Evolutionary conservation across 2,329 filamentous ascomycete genomes (phyloP).

Genomic region (Ophiocordyceps sinensis): DNA sequence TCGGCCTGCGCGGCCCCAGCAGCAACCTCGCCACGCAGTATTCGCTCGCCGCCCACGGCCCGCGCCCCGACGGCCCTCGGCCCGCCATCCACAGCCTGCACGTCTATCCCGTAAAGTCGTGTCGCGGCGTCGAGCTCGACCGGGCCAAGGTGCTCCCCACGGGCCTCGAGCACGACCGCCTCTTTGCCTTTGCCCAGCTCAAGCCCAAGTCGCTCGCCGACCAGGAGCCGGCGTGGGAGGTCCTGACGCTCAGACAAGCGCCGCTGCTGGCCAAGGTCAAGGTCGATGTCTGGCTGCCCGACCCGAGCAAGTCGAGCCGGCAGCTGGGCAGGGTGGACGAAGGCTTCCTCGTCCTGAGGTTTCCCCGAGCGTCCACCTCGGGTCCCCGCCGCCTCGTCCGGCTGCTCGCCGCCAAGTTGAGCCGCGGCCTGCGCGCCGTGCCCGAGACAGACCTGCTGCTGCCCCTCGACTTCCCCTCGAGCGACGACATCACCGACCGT

Average conservation of each 20-base stretch:
- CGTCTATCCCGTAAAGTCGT: slow-evolving; percentile 76
- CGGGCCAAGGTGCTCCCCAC: slow-evolving; percentile 48
- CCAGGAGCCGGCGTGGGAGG: slow-evolving; percentile 39
- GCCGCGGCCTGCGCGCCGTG: slow-evolving; percentile 29
- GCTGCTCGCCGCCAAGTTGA: slow-evolving; percentile 33
- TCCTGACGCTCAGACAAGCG: slow-evolving; percentile 55
- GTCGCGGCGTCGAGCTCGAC: slow-evolving; percentile 58
- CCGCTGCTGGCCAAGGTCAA: slow-evolving; percentile 57
- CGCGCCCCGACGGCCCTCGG: slow-evolving; percentile 7
- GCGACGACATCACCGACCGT: slow-evolving; percentile 39
- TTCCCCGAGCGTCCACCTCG: slow-evolving; percentile 42
- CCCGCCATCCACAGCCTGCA: slow-evolving; percentile 46
- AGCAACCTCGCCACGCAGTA: slow-evolving; percentile 21
- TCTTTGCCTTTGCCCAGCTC: slow-evolving; percentile 67
- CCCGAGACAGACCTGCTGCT: slow-evolving; percentile 52
- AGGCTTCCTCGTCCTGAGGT: slow-evolving; percentile 50
- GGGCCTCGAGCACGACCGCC: slow-evolving; percentile 65
- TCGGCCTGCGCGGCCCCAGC: slow-evolving; percentile 24
- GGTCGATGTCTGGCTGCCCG: slow-evolving; percentile 55
- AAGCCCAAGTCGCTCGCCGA: slow-evolving; percentile 2
- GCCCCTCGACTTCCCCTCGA: slow-evolving; percentile 46
- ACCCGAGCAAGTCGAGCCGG: slow-evolving; percentile 38
- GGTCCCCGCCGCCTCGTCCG: slow-evolving; percentile 34
- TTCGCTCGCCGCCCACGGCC: slow-evolving; percentile 7
- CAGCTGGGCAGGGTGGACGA: slow-evolving; percentile 35